These are phyloP conservation scores for Taxillus chinensis DNA, from an alignment of 164 flowering plant species.

Conservation along the genomic window DNA sequence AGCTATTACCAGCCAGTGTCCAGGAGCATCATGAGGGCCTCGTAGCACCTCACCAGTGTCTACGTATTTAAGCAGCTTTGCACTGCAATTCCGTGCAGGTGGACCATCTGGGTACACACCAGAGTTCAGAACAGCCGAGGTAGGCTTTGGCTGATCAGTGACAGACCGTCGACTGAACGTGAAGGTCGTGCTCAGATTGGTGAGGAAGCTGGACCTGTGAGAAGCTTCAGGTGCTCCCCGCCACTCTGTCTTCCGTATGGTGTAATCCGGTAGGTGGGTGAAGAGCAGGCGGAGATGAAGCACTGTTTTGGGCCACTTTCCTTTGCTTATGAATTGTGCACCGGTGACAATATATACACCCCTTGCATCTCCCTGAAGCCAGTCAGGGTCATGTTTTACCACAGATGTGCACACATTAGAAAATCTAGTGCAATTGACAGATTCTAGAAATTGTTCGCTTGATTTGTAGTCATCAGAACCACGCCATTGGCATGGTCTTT, in stretches of 20 bases:
- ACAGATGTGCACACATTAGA: conserved; percentile 65
- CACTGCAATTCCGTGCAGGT: conserved; percentile 39
- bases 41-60: conserved; percentile 57
- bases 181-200: conserved; percentile 58
- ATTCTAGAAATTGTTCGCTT: conserved; percentile 43
- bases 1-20: conserved; percentile 79
- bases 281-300: conserved; percentile 77
- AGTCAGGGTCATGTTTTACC: conserved; percentile 55
- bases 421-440: conserved; percentile 59
- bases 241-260: conserved; percentile 64
- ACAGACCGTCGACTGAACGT: conserved; percentile 31
- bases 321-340: conserved; percentile 63
- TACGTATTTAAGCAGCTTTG: conserved; percentile 51
- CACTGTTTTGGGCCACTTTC: conserved; percentile 60
- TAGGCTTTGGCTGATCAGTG: conserved; percentile 35
- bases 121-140: conserved; percentile 46
- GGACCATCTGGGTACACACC: conserved; percentile 82
- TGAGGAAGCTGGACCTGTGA: conserved; percentile 54
- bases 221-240: conserved; percentile 45
- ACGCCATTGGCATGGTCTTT: conserved; percentile 43
- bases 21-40: conserved; percentile 69
- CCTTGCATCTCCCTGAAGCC: conserved; percentile 33
- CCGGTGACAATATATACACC: conserved; percentile 83
- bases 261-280: conserved; percentile 52
- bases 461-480: conserved; percentile 58